Conservation (phyloP, 108 stramenopile species). For the Discostella stelligeroides region DNA sequence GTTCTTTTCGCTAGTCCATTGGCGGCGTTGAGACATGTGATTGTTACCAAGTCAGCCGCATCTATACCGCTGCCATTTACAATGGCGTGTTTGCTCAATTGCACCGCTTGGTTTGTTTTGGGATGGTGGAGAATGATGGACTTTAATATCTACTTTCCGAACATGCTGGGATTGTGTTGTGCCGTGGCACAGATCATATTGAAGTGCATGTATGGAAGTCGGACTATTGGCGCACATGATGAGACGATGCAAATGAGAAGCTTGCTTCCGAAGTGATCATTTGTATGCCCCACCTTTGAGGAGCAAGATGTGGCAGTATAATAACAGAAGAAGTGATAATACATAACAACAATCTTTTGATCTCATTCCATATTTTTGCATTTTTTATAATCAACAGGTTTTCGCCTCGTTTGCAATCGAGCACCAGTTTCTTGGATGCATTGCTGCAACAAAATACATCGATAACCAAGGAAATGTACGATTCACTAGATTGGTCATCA, state of each 20-base stretch:
- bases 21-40: constrained; percentile 64
- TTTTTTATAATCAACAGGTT: no score
- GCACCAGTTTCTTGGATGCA: no score
- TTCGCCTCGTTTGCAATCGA: no score
- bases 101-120: constrained; percentile 67
- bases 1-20: constrained; percentile 75
- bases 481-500: no score
- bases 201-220: constrained; percentile 61
- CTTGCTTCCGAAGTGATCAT: no score
- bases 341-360: no score
- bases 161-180: constrained; percentile 73
- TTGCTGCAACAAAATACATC: no score
- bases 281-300: no score
- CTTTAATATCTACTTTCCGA: constrained; percentile 80
- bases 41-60: constrained; percentile 69
- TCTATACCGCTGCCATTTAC: constrained; percentile 85
- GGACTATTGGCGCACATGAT: not conserved
- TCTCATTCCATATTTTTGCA: no score
- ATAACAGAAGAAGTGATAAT: no score
- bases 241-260: not conserved
- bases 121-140: constrained; percentile 72
- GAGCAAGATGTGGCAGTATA: no score
- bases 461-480: no score
- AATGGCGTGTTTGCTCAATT: constrained; percentile 72
- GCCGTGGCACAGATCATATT: constrained; percentile 68